phyloP scores from a whole-genome alignment of 1,284 basidiomycete genomes.

The Cutaneotrichosporon curvatum region DNA sequence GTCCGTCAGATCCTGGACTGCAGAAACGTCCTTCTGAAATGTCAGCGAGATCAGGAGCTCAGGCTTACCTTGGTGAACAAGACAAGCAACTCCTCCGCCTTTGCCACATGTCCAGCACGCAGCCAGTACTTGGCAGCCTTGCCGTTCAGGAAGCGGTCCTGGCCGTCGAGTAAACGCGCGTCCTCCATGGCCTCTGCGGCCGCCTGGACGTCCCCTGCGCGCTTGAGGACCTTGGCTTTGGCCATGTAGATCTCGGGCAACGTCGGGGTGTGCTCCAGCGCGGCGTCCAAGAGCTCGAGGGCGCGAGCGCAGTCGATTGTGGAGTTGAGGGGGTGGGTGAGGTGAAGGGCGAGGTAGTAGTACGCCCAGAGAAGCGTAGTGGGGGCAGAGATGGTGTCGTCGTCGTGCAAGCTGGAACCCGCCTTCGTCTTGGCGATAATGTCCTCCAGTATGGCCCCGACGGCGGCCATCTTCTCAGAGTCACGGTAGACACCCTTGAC shows the following conservation, averaged over 20 bases:
- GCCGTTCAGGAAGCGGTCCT: constrained; percentile 92
- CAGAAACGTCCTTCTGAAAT: constrained; percentile 59
- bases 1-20: constrained; percentile 78
- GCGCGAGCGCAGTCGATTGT: constrained; percentile 51
- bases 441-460: constrained; percentile 66
- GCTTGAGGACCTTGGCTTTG: constrained; percentile 77
- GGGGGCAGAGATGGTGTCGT: constrained; percentile 55
- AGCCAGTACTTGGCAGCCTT: constrained; percentile 90
- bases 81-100: constrained; percentile 65
- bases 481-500: constrained; percentile 76
- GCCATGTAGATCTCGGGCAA: constrained; percentile 85
- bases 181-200: constrained; percentile 75
- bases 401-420: constrained; percentile 36
- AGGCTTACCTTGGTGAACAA: constrained; percentile 65
- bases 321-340: constrained; percentile 58
- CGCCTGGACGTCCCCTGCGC: constrained; percentile 69
- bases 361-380: constrained; percentile 89
- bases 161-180: constrained; percentile 79
- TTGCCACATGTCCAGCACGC: constrained; percentile 67
- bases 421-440: constrained; percentile 46
- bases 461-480: constrained; percentile 56
- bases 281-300: constrained; percentile 58
- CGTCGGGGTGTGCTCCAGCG: constrained; percentile 81
- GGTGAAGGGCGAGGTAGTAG: constrained; percentile 89
- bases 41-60: not conserved